Conservation (phyloP, 805 yeast genomes). For the Suhomyces xylopsoci region DNA sequence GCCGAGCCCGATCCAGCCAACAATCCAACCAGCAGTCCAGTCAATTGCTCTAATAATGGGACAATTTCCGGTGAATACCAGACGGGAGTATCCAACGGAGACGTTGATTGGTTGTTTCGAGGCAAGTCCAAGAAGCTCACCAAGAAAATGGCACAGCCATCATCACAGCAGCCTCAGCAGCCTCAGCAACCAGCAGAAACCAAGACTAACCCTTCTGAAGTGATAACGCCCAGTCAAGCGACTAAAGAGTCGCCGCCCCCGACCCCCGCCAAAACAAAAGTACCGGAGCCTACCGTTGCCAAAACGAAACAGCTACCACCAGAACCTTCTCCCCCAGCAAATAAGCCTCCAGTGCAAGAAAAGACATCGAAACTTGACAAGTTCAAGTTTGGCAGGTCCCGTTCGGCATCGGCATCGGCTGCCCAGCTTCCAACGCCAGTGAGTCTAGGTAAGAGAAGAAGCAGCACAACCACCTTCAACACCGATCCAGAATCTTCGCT, state of each 20-base stretch:
- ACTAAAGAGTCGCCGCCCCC: background rate
- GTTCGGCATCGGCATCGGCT: slow-evolving; percentile 21
- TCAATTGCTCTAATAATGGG: background rate
- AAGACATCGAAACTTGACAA: slow-evolving; percentile 18
- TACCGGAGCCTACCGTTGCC: background rate
- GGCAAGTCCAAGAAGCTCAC: slow-evolving; percentile 65
- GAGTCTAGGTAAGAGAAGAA: slow-evolving; percentile 8
- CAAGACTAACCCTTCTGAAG: background rate
- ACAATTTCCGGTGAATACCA: slow-evolving; percentile 15
- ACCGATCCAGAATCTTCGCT: background rate
- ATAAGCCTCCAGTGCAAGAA: background rate
- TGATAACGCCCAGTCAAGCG: background rate
- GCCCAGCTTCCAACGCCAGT: background rate
- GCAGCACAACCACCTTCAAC: slow-evolving; percentile 3
- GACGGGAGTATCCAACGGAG: slow-evolving; percentile 65
- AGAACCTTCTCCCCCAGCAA: background rate
- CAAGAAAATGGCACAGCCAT: slow-evolving; percentile 33
- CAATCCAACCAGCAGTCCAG: background rate
- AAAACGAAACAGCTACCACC: background rate
- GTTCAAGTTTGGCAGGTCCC: slow-evolving; percentile 24
- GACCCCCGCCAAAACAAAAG: background rate
- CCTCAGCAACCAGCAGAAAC: background rate
- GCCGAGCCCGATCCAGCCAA: background rate
- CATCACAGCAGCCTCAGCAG: background rate
- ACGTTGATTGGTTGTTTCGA: slow-evolving; percentile 81